These are phyloP conservation scores for Aspergillus ellipticus DNA, from an alignment of 495 filamentous ascomycete species.

Conservation along the genomic window DNA sequence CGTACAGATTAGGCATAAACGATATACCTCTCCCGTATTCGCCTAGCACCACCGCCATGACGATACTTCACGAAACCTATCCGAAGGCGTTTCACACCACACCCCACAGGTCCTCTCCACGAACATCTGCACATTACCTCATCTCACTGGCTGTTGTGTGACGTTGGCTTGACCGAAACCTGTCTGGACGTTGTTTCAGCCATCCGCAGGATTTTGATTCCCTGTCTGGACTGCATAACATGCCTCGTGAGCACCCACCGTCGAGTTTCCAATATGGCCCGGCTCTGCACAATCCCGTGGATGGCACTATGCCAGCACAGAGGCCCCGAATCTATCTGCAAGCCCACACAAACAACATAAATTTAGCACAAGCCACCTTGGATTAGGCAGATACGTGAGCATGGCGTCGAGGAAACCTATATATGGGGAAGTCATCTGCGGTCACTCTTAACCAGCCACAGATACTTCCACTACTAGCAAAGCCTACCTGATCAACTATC, in stretches of 20 bases:
- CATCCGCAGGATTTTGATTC: neutral
- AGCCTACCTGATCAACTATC: neutral
- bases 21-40: neutral
- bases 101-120: neutral
- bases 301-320: neutral
- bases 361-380: neutral
- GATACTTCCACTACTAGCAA: neutral
- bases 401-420: neutral
- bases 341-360: neutral
- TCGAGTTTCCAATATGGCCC: neutral
- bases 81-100: neutral
- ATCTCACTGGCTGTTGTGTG: neutral
- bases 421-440: neutral
- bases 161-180: neutral
- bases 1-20: slow-evolving; percentile 1
- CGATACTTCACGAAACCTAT: neutral
- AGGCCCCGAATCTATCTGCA: neutral
- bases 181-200: neutral
- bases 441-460: neutral
- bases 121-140: neutral
- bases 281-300: neutral
- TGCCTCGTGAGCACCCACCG: neutral
- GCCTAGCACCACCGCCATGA: neutral
- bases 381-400: neutral
- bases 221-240: neutral